Evolutionary conservation across 2,329 filamentous ascomycete species (phyloP).

Genomic region (Sporothrix mexicana): DNA sequence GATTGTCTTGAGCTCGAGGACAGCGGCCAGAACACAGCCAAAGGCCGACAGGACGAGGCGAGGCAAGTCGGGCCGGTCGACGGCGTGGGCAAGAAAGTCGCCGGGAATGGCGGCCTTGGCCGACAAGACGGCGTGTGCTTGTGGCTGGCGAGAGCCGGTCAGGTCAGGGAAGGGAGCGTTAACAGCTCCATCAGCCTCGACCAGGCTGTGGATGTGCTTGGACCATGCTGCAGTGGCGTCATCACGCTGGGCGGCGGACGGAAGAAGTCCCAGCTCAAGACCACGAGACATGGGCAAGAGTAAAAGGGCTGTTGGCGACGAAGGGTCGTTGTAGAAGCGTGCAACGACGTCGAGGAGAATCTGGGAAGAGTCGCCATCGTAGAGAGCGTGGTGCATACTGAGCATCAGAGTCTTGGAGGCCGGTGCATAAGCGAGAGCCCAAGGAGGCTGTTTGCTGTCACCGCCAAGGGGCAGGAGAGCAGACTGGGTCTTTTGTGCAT

Average conservation of each 20-base stretch:
- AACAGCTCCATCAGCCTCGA: constrained; percentile 35
- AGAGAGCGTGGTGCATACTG: constrained; percentile 64
- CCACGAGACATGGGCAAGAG: constrained; percentile 35
- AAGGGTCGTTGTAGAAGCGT: constrained; percentile 4
- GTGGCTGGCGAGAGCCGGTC: constrained; percentile 39
- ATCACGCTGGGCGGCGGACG: constrained; percentile 36
- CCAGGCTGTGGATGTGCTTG: constrained; percentile 33
- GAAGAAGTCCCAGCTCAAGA: constrained; percentile 39
- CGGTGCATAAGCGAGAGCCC: constrained; percentile 46
- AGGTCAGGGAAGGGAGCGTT: constrained; percentile 40
- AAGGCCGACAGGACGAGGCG: constrained; percentile 40
- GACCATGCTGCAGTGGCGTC: constrained; percentile 38
- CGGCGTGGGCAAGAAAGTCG: not conserved
- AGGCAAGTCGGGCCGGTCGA: constrained; percentile 26
- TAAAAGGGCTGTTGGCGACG: not conserved
- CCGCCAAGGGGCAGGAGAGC: not conserved
- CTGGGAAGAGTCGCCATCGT: constrained; percentile 65
- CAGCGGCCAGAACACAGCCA: constrained; percentile 39
- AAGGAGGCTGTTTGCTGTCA: constrained; percentile 41
- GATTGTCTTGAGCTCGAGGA: constrained; percentile 39
- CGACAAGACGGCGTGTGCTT: constrained; percentile 32
- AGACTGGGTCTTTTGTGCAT: not conserved
- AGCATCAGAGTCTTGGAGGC: constrained; percentile 45
- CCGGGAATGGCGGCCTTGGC: constrained; percentile 30
- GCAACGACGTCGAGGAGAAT: constrained; percentile 55